Evolutionary conservation across 371 early-diverging fungal genomes (phyloP), one percentile per base, ranked within the genome.

Genomic region (Rozella allomycis): DNA sequence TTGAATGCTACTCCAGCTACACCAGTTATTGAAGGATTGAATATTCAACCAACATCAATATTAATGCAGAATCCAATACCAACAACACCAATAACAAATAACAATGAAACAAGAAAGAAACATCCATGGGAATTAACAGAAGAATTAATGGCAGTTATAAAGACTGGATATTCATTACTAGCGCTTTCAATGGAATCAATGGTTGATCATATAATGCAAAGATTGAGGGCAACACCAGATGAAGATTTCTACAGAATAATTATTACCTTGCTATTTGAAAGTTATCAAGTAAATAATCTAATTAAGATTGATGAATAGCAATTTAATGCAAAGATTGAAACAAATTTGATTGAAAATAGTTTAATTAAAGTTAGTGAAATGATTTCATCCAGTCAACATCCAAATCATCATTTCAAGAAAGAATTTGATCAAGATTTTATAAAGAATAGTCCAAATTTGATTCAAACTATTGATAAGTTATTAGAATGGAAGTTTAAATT

Each of bases 161-260:
- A 94, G 49, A 88, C 93, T 0, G 79, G 85, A 0, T 84, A 76
- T 49, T 93, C 94, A 13, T 64, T 91, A 29, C 51, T 91, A 19
- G 79, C 87, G 1, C 51, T 94, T 20, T 76, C 93, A 2, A 82
- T 96, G 78, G 91, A 94, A 52, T 83, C 82, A 1, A 86, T 91
- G 85, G 76, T 85, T 8, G 93, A 96, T 45, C 90, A 88, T 49
- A 81, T 91, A 13, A 69, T 79, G 30, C 68, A 71, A 36, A 70
- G 84, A 4, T 64, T 94, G 32, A 86, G 87, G 46, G 86, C 90
- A 2, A 68, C 76, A 5, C 68, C 83, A 0, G 90, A 90, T 37
- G 90, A 94, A 47, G 91, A 90, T 37, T 83, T 90, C 47, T 91
- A 93, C 42, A 69, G 90, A 5, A 50, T 94, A 27, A 74, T 86